A percentile compares a stretch with the other conserved stretches of the same genome.
phyloP scores from a whole-genome alignment of 1,284 basidiomycete species.

The Ceratobasidium sp. region DNA sequence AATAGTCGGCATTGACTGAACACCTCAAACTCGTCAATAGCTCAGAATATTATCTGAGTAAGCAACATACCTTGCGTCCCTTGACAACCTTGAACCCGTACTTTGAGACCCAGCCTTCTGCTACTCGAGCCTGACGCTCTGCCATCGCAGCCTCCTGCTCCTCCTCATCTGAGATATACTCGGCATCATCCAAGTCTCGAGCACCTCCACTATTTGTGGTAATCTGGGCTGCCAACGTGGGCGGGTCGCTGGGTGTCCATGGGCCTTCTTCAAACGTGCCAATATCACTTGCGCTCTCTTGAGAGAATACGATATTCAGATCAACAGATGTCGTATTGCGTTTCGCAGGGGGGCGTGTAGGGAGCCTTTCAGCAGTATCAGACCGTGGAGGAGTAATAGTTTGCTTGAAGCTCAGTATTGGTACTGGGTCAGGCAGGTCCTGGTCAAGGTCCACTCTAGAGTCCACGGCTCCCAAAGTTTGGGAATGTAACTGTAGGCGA shows the following conservation, averaged over 20 bases:
- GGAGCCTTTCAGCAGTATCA: neutral
- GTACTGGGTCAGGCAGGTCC: constrained; percentile 15
- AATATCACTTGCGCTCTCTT: constrained; percentile 39
- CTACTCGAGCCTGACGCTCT: constrained; percentile 35
- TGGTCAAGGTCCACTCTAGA: constrained; percentile 14
- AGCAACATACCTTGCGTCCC: constrained; percentile 37
- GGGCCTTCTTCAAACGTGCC: constrained; percentile 28
- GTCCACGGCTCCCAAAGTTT: constrained; percentile 16
- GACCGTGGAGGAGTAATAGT: neutral
- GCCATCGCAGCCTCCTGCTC: constrained; percentile 40
- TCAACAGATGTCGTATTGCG: constrained; percentile 25
- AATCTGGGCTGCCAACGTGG: neutral
- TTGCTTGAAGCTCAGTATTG: constrained; percentile 28
- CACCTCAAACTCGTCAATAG: neutral
- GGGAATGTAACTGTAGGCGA: constrained; percentile 1
- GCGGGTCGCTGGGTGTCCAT: constrained; percentile 19
- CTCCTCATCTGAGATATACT: constrained; percentile 44
- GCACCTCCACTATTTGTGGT: constrained; percentile 9
- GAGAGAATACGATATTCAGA: constrained; percentile 28
- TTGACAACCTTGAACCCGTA: constrained; percentile 43
- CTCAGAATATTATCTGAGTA: neutral
- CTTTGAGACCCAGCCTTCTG: constrained; percentile 36
- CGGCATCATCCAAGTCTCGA: constrained; percentile 41
- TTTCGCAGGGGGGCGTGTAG: neutral
- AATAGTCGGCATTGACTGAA: constrained; percentile 35